Conservation (phyloP, 257 asterid genomes). For the Penstemon newberryi region DNA sequence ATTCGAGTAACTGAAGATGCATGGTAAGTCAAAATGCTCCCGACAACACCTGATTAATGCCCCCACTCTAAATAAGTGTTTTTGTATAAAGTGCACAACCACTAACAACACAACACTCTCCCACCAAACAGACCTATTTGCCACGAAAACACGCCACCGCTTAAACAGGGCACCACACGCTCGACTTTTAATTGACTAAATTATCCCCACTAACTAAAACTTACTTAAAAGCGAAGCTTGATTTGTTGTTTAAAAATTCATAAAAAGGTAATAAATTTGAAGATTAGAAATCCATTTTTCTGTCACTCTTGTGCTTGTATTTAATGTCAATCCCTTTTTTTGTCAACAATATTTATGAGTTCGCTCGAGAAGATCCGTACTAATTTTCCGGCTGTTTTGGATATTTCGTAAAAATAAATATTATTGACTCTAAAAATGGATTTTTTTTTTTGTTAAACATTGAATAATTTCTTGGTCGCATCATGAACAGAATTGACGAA, state of each 20-base stretch:
- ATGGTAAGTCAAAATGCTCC: constrained; percentile 23
- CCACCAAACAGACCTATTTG: constrained; percentile 60
- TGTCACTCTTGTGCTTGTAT: too few relatives aligned
- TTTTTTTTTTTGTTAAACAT: not conserved
- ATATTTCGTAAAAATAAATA: constrained; percentile 16
- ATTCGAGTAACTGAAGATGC: constrained; percentile 30
- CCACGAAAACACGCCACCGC: constrained; percentile 60
- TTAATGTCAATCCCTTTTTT: too few relatives aligned
- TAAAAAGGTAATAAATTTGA: too few relatives aligned
- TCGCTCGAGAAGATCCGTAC: too few relatives aligned
- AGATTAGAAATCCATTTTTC: too few relatives aligned
- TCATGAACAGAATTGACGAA: constrained; percentile 17
- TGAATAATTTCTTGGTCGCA: constrained; percentile 16
- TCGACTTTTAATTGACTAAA: constrained; percentile 18
- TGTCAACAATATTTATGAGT: too few relatives aligned
- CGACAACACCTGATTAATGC: constrained; percentile 25
- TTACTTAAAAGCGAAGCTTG: constrained; percentile 5
- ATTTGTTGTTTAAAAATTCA: too few relatives aligned
- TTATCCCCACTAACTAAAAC: constrained; percentile 30
- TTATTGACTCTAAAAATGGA: constrained; percentile 21
- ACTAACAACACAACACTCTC: constrained; percentile 38
- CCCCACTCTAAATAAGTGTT: not conserved
- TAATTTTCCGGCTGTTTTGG: not conserved
- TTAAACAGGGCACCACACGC: constrained; percentile 25
- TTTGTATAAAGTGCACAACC: constrained; percentile 32